These are phyloP conservation scores for Candida palmyrensis DNA, from an alignment of 805 yeast genomes.

Conservation along the genomic window DNA sequence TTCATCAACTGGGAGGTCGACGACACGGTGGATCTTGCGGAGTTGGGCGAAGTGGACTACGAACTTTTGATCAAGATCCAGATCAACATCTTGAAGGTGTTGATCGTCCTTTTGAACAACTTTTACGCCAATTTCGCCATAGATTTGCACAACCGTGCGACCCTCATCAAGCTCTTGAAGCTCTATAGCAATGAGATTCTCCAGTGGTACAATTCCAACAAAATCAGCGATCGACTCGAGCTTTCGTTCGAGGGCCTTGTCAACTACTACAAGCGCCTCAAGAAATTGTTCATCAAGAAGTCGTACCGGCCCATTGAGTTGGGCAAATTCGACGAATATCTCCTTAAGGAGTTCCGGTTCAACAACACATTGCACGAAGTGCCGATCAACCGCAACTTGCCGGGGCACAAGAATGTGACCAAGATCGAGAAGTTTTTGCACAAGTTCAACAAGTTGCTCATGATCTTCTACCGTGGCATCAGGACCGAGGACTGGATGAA, in stretches of 20 bases:
- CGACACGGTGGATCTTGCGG: slow-evolving; percentile 29
- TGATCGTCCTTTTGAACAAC: slow-evolving; percentile 63
- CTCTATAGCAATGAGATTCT: slow-evolving; percentile 62
- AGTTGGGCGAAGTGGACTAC: slow-evolving; percentile 52
- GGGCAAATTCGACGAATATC: slow-evolving; percentile 33
- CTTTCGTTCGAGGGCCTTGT: slow-evolving; percentile 36
- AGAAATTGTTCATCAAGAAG: slow-evolving; percentile 66
- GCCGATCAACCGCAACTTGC: slow-evolving; percentile 42
- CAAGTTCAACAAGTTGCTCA: slow-evolving; percentile 57
- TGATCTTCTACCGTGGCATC: slow-evolving; percentile 51
- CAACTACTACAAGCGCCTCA: slow-evolving; percentile 55
- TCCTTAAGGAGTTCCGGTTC: slow-evolving; percentile 37
- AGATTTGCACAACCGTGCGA: slow-evolving; percentile 53
- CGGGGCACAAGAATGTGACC: slow-evolving; percentile 39
- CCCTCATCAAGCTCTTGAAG: slow-evolving; percentile 60
- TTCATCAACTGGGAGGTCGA: slow-evolving; percentile 61
- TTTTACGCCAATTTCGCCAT: slow-evolving; percentile 74
- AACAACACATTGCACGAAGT: slow-evolving; percentile 39
- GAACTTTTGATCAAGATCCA: slow-evolving; percentile 71
- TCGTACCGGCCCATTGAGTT: slow-evolving; percentile 56
- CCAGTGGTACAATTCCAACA: slow-evolving; percentile 42
- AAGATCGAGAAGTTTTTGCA: slow-evolving; percentile 59
- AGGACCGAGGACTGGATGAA: slow-evolving; percentile 74
- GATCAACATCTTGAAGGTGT: slow-evolving; percentile 73
- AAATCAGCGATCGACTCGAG: slow-evolving; percentile 29